A percentile compares a stretch with the other conserved stretches of the same genome.
Evolutionary conservation across 176 grass and related monocot genomes (phyloP).

Genomic region (Aegilops bicornis): DNA sequence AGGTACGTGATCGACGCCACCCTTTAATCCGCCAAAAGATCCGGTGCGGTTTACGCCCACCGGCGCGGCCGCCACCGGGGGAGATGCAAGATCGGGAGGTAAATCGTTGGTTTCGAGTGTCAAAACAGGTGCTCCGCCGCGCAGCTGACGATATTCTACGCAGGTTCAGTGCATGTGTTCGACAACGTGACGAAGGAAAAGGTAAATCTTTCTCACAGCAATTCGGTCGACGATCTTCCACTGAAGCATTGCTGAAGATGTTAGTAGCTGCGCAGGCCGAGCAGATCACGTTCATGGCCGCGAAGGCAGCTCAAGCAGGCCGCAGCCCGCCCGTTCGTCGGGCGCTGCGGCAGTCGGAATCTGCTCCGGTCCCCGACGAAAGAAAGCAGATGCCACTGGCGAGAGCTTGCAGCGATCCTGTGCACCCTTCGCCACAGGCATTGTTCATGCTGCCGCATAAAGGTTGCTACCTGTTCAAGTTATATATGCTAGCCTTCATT

Average conservation of each 20-base stretch:
- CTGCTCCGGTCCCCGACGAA: neutral
- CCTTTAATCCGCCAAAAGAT: neutral
- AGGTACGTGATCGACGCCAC: slow-evolving; percentile 12
- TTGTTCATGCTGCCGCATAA: neutral
- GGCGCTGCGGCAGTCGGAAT: neutral
- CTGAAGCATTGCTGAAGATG: neutral
- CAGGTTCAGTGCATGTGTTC: slow-evolving; percentile 39
- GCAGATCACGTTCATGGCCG: slow-evolving; percentile 16
- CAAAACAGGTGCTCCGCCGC: slow-evolving; percentile 8
- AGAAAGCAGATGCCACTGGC: neutral
- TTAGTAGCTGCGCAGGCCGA: slow-evolving; percentile 25
- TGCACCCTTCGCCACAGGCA: neutral
- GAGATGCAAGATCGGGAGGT: neutral
- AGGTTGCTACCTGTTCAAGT: slow-evolving; percentile 29
- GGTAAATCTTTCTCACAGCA: slow-evolving; percentile 20
- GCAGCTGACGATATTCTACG: slow-evolving; percentile 58
- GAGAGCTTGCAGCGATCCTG: slow-evolving; percentile 8
- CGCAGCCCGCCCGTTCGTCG: neutral
- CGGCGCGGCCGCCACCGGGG: neutral
- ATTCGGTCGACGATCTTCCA: neutral
- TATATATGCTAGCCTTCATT: neutral
- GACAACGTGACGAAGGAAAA: slow-evolving; percentile 50
- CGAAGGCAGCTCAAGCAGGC: slow-evolving; percentile 1
- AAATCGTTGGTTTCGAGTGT: neutral
- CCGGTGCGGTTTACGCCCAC: neutral